Evolutionary conservation across 2,329 filamentous ascomycete species (phyloP).

Genomic region (Trichoderma semiorbis): DNA sequence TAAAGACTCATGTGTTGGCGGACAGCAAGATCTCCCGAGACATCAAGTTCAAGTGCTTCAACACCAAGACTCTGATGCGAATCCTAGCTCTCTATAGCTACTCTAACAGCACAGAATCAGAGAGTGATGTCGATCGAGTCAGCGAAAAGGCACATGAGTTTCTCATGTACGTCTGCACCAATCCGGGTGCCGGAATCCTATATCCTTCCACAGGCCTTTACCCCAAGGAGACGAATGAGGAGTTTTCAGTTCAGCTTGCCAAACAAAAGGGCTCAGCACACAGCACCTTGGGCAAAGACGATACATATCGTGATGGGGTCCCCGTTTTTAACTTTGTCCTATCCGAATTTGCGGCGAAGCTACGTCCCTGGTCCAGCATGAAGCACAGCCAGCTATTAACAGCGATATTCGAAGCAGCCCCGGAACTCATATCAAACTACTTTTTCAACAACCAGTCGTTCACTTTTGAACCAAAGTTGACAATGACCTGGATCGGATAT

Average conservation of each 20-base stretch:
- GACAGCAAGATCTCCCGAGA: slow-evolving; percentile 71
- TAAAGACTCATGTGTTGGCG: slow-evolving; percentile 68
- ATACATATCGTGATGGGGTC: slow-evolving; percentile 62
- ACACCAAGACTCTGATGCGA: slow-evolving; percentile 66
- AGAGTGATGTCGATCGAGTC: slow-evolving; percentile 49
- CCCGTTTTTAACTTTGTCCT: slow-evolving; percentile 77
- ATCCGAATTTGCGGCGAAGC: slow-evolving; percentile 70
- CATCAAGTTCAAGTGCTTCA: slow-evolving; percentile 73
- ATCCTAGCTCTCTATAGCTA: slow-evolving; percentile 70
- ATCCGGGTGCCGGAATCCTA: slow-evolving; percentile 67
- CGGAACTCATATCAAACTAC: slow-evolving; percentile 85
- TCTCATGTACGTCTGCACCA: slow-evolving; percentile 71
- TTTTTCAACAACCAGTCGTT: slow-evolving; percentile 78
- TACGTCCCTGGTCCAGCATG: slow-evolving; percentile 79
- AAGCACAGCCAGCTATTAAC: slow-evolving; percentile 79
- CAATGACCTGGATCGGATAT: slow-evolving; percentile 92
- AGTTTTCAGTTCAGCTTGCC: slow-evolving; percentile 25
- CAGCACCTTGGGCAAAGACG: slow-evolving; percentile 67
- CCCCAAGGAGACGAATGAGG: slow-evolving; percentile 63
- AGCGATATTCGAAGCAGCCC: slow-evolving; percentile 73
- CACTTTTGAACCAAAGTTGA: slow-evolving; percentile 85
- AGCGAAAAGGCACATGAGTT: slow-evolving; percentile 71
- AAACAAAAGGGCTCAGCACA: slow-evolving; percentile 32
- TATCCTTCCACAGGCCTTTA: slow-evolving; percentile 81
- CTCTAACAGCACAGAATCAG: slow-evolving; percentile 42